These are phyloP conservation scores for Gyrodon lividus DNA, from an alignment of 768 basidiomycete species.

Conservation along the genomic window DNA sequence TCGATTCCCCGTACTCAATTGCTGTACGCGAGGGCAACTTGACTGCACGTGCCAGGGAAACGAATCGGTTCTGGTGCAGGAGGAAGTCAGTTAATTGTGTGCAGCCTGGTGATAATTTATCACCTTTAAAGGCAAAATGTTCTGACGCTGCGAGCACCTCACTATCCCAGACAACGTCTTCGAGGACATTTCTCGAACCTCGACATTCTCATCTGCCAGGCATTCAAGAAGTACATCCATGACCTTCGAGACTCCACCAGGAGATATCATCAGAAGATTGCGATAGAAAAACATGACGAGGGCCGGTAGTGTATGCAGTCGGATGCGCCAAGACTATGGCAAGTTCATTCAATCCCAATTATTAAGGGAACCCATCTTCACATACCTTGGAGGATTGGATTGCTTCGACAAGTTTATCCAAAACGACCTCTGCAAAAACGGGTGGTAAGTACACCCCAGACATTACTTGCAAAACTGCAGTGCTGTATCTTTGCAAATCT, in stretches of 20 bases:
- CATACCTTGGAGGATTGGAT: constrained; percentile 77
- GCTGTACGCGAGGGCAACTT: constrained; percentile 69
- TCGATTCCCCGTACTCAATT: constrained; percentile 65
- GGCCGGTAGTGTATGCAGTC: constrained; percentile 83
- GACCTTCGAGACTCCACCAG: constrained; percentile 62
- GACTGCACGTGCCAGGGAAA: constrained; percentile 56
- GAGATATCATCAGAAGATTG: constrained; percentile 75
- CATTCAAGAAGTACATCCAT: constrained; percentile 85
- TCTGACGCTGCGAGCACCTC: constrained; percentile 86
- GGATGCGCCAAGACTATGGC: constrained; percentile 83
- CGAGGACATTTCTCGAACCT: constrained; percentile 90
- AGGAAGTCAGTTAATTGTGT: constrained; percentile 5
- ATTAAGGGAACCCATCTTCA: neutral
- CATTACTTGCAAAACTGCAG: constrained; percentile 76
- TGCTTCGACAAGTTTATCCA: constrained; percentile 62
- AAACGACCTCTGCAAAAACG: constrained; percentile 59
- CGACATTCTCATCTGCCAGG: constrained; percentile 85
- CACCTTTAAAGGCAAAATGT: constrained; percentile 82
- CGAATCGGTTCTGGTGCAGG: constrained; percentile 70
- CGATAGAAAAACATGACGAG: constrained; percentile 90
- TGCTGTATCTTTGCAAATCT: constrained; percentile 79
- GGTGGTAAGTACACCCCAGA: constrained; percentile 77
- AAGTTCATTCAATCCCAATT: constrained; percentile 11
- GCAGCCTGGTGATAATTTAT: constrained; percentile 5
- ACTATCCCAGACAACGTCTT: constrained; percentile 84